These are phyloP conservation scores for Malus fusca DNA, from an alignment of 306 rosid genomes.

Conservation along the genomic window DNA sequence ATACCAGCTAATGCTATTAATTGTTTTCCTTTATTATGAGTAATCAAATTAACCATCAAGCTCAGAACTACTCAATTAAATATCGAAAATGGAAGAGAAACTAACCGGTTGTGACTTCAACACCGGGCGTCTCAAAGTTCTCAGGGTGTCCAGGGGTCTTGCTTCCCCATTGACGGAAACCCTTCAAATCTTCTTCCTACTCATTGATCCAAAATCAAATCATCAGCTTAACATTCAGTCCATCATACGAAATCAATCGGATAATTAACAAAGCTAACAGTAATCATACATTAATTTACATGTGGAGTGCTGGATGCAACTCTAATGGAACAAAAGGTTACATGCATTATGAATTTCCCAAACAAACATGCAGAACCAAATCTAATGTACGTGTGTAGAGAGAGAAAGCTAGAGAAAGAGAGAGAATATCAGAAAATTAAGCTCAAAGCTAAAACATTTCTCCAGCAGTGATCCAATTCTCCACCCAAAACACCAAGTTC, in stretches of 20 bases:
- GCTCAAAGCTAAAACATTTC: not conserved
- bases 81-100: not conserved
- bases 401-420: not conserved
- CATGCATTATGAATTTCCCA: not conserved
- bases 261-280: not conserved
- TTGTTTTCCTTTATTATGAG: not conserved
- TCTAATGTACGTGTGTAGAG: not conserved
- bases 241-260: not conserved
- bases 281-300: not conserved
- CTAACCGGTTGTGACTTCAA: conserved; percentile 96
- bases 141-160: conserved; percentile 97
- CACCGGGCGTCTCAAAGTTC: conserved; percentile 87
- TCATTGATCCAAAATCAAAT: conserved; percentile 13
- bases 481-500: not conserved
- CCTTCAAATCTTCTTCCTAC: conserved; percentile 81
- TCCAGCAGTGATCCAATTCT: not conserved
- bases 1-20: not conserved
- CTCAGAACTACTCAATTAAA: not conserved
- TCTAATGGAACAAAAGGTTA: not conserved
- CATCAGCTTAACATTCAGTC: not conserved
- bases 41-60: not conserved
- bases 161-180: conserved; percentile 93
- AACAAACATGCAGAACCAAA: not conserved
- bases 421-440: not conserved
- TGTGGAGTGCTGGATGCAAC: not conserved